These are phyloP conservation scores for Lactifluus pinguis DNA, from an alignment of 768 basidiomycete species.

Conservation along the genomic window DNA sequence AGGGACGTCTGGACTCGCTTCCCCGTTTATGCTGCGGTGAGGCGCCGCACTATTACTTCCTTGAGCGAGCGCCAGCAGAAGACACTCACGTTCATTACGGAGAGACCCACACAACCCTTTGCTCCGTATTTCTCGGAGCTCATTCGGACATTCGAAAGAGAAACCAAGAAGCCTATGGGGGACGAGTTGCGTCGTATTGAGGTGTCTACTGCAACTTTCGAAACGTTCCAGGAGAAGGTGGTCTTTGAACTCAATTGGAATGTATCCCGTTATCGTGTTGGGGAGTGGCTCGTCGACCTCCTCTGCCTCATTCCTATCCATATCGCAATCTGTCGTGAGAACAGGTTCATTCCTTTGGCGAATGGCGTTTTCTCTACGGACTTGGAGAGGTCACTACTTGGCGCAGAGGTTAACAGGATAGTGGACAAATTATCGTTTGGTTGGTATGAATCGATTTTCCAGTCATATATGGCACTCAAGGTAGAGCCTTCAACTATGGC, in stretches of 20 bases:
- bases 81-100: constrained; percentile 37
- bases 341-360: no score
- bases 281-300: no score
- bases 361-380: no score
- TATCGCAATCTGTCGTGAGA: no score
- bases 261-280: no score
- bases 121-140: constrained; percentile 19
- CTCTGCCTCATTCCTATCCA: no score
- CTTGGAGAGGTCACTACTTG: no score
- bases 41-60: no score
- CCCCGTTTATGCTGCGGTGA: no score
- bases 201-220: constrained; percentile 28
- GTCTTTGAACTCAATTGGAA: background rate
- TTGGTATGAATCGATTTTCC: constrained; percentile 11
- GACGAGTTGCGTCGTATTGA: constrained; percentile 23
- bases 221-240: constrained; percentile 20
- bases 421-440: no score
- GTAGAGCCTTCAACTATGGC: constrained; percentile 20
- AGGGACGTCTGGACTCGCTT: no score
- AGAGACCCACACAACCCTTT: constrained; percentile 29
- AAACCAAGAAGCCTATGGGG: constrained; percentile 23
- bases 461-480: constrained; percentile 52
- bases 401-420: no score
- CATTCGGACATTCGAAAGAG: constrained; percentile 37
- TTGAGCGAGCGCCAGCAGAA: constrained; percentile 13